Evolutionary conservation across 2,329 filamentous ascomycete species (phyloP).

Genomic region (Cladophialophora carrionii): DNA sequence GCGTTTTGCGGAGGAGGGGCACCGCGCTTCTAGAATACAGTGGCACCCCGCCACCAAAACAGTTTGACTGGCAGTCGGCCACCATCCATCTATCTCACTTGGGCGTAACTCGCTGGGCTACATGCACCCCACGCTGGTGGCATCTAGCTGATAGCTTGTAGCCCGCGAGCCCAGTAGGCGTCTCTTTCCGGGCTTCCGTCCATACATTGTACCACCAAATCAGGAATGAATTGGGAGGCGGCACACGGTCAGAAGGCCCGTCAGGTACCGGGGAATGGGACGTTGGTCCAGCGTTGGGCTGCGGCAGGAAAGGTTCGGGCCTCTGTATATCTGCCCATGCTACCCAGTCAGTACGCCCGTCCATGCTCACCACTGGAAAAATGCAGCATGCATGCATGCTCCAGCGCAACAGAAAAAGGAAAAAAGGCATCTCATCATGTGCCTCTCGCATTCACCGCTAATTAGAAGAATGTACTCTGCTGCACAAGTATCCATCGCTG

Average conservation of each 20-base stretch:
- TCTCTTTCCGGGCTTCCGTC: neutral
- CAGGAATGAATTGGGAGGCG: neutral
- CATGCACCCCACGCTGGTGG: neutral
- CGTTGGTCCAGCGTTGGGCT: neutral
- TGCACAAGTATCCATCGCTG: constrained; percentile 21
- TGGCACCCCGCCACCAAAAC: neutral
- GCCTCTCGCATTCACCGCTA: constrained; percentile 29
- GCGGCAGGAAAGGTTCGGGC: neutral
- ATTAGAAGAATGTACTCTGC: constrained; percentile 36
- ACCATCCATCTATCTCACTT: neutral
- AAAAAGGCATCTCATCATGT: constrained; percentile 24
- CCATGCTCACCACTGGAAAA: neutral
- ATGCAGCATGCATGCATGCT: neutral
- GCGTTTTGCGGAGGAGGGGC: neutral
- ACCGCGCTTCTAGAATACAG: neutral
- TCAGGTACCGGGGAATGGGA: neutral
- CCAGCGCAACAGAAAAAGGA: constrained; percentile 11
- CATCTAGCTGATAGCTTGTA: neutral
- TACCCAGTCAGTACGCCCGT: neutral
- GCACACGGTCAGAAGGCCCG: neutral
- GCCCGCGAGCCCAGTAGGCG: neutral
- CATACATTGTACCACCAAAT: neutral
- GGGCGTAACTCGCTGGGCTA: neutral
- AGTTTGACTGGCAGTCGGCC: neutral
- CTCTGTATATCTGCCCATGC: neutral